Base-by-base conservation (phyloP, 306 rosid genomes). In the Mimosa bimucronata region DNA sequence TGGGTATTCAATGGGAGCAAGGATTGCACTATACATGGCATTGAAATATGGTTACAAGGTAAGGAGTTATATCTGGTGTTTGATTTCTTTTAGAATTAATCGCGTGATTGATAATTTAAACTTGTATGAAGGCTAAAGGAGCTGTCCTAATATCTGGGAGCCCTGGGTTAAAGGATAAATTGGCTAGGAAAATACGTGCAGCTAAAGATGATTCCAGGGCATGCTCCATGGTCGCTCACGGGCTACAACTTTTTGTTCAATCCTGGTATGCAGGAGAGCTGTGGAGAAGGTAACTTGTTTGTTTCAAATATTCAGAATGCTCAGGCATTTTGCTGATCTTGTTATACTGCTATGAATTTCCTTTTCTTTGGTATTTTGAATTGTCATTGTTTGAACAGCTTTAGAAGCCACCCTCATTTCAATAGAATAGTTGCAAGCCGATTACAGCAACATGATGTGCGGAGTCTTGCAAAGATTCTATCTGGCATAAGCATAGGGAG, bases 1-100 rank as follows among this genome's bases (percentile, higher is more conserved):
- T 73, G 98, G 98, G 73, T 94, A 94, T 76, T 94, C 97, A 26
- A 90, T 94, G 98, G 97, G 98, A 40, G 97, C 92, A 71, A 91
- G 98, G 85, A 91, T 94, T 37, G 97, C 96, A 69, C 79, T 94
- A 53, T 87, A 81, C 83, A 86, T 92, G 97, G 97, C 97, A 29
- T 80, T 91, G 84, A 94, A 85, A 84, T 90, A 84, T 84, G 65
- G 77, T 60, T 86, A 87, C 31, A 85, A 88, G 93, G 98, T 92
- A 91, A 12, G 38, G 38, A 29, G 13, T 74, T 31, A 61, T 72
- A 66, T 77, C 76, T 52, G 61, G 71, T 75, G 83, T 73, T 70
- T 37, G 18, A 15, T 76, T 31, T 65, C 83, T 74, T 79, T 74
- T 74, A 5, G 55, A 50, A 55, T 61, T 40, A 67, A 48, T 34